Base-by-base conservation (phyloP, 139 green algal species). In the Chlamydomonas sphaeroides region DNA sequence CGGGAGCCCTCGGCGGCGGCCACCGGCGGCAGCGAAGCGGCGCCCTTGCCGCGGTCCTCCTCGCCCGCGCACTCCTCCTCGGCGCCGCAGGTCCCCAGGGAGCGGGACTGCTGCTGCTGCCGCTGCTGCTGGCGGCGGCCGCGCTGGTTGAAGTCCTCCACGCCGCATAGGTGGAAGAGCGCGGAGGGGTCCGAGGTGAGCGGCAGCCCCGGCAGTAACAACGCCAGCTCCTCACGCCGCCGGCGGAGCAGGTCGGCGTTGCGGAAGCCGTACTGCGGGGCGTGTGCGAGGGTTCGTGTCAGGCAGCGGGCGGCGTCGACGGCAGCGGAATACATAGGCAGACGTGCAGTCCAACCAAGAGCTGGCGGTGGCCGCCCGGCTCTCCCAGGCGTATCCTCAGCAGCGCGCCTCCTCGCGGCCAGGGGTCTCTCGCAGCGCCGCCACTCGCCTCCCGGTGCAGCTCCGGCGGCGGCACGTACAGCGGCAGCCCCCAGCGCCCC, bases 181-280 rank as follows among this genome's bases (percentile, higher is more conserved):
- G n/a, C 49, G 59, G 59, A 23, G 28, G 74, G 61, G 59, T 81
- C 74, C 20, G 48, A 18, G 5, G 74, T 51, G 8, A 81, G 61
- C 5, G n/a, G 1, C n/a, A 65, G 74, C 14, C 6, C 4, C n/a
- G 61, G 61, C 59, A 71, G 39, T 20, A 81, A 61, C 3, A 62
- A 1, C 59, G 48, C 41, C 41, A 81, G n/a, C 41, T 71, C 74
- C 6, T 48, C 59, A 17, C 74, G 74, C 7, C 74, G 59, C 42
- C 68, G 59, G 20, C 74, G 74, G 36, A 81, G 39, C 1, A 72
- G 41, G n/a, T 81, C 74, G 0, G 59, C 59, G n/a, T 81, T 81
- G 30, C 26, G 61, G 35, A 81, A 81, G 74, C 74, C 74, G 61
- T 81, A 81, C 74, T 81, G 74, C 32, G 59, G n/a, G n/a, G n/a